phyloP scores from a whole-genome alignment of 768 basidiomycete species.

The Agaricus blazei region DNA sequence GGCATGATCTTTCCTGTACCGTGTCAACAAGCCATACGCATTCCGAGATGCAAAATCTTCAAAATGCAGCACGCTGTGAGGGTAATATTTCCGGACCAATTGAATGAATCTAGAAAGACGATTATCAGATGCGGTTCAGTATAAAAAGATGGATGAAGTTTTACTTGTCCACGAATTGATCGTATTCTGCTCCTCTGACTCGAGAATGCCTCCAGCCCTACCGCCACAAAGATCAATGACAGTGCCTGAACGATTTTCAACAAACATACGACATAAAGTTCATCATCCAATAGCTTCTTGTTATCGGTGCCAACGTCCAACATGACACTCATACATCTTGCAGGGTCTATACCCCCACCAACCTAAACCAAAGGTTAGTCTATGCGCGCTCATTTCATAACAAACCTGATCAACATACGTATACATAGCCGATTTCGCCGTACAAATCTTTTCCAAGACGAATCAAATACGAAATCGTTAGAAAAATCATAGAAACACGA shows the following conservation, averaged over 20 bases:
- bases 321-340: conserved; percentile 50
- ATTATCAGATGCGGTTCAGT: neutral
- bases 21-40: conserved; percentile 60
- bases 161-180: conserved; percentile 72
- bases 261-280: conserved; percentile 57
- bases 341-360: conserved; percentile 67
- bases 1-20: conserved; percentile 58
- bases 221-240: neutral
- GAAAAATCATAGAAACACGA: no score
- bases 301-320: conserved; percentile 81
- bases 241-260: neutral
- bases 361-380: conserved; percentile 23
- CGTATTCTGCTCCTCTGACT: conserved; percentile 68
- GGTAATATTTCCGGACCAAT: conserved; percentile 67
- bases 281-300: conserved; percentile 52
- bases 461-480: neutral
- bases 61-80: conserved; percentile 68
- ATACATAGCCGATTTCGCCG: conserved; percentile 77
- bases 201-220: conserved; percentile 74
- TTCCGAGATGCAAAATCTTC: conserved; percentile 84
- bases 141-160: conserved; percentile 7
- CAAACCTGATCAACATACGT: conserved; percentile 35
- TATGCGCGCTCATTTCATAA: neutral
- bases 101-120: conserved; percentile 57
- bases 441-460: conserved; percentile 46